Base-by-base conservation (phyloP, 2,329 filamentous ascomycete genomes). In the Pestalotiopsis fici region DNA sequence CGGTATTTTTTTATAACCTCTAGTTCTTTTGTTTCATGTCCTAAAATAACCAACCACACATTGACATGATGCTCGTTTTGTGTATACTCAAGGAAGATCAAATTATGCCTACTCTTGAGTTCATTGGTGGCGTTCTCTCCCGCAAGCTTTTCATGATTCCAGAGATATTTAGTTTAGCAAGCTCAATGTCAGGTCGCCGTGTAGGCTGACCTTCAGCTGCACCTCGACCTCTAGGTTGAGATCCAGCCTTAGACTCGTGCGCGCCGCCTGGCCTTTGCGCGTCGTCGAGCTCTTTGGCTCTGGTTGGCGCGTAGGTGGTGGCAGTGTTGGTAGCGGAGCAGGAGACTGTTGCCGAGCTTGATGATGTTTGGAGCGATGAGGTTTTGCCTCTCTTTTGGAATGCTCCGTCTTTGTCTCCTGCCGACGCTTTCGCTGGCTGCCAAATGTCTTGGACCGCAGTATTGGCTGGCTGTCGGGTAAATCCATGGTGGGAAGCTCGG, bases 151-250 rank as follows among this genome's bases (percentile, higher is more conserved):
- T n/a, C n/a, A 11, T 35, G 31, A 6, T 50, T 9, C 9, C 43
- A 0, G 18, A n/a, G 18, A 21, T 28, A 12, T 15, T 64, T 23
- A 64, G 31, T 56, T 31, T 4, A 64, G n/a, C 13, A 64, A 39
- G 5, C 39, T 25, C n/a, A 64, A 35, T 9, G 61, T 64, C 61
- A 64, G 12, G 43, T 56, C 47, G 1, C 61, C 61, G 2, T 13
- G 21, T 31, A 64, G 9, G 7, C 23, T 55, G 15, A 64, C 47
- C 7, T 64, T 54, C n/a, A 64, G 25, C 28, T 64, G 61, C n/a
- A 64, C 61, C 27, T 64, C 61, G n/a, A 64, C 27, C 13, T 64
- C 61, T 23, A 64, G 47, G 21, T 64, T 64, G 39, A 64, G 27
- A 13, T 55, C 47, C 43, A 64, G 28, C 47, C 23, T 64, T 23